A percentile compares a stretch with the other conserved stretches of the same genome.
These are phyloP conservation scores for Stellera chamaejasme DNA, from an alignment of 345 rosid species.

Conservation along the genomic window DNA sequence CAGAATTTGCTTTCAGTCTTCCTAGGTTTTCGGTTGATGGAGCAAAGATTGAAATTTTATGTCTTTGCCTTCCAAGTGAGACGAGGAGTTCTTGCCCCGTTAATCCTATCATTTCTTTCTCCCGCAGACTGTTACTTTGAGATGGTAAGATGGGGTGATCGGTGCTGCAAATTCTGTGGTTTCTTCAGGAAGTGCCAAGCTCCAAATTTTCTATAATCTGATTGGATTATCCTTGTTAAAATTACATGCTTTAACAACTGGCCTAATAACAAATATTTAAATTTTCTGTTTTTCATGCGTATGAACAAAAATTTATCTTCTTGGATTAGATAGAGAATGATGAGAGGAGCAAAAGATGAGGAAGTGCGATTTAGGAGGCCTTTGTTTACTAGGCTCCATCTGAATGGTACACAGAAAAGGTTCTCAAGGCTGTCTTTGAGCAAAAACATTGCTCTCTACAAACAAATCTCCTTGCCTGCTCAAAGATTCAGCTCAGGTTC, in stretches of 20 bases:
- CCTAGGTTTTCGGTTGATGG: too few species aligned
- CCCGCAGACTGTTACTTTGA: slow-evolving; percentile 14
- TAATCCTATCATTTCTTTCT: slow-evolving; percentile 5
- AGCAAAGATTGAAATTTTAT: too few species aligned
- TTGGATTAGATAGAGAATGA: slow-evolving; percentile 11
- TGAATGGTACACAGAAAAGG: slow-evolving; percentile 55
- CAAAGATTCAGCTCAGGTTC: slow-evolving; percentile 31
- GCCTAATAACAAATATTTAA: background rate
- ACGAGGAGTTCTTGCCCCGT: slow-evolving; percentile 11
- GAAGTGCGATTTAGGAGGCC: slow-evolving; percentile 39
- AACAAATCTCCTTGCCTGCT: slow-evolving; percentile 54
- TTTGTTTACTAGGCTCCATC: slow-evolving; percentile 67
- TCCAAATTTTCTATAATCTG: background rate
- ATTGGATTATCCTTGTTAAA: slow-evolving; percentile 8
- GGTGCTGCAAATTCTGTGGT: background rate
- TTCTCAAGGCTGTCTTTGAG: slow-evolving; percentile 69
- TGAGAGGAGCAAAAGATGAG: slow-evolving; percentile 36
- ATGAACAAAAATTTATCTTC: slow-evolving; percentile 6
- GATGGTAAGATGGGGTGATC: slow-evolving; percentile 21
- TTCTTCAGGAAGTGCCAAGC: background rate
- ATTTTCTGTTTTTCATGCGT: background rate
- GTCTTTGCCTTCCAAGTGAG: too few species aligned
- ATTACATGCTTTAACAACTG: background rate
- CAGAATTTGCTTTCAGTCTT: too few species aligned
- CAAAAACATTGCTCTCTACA: slow-evolving; percentile 77